Evolutionary conservation across 805 yeast species (phyloP).

Genomic region (Pichia cabralensis): DNA sequence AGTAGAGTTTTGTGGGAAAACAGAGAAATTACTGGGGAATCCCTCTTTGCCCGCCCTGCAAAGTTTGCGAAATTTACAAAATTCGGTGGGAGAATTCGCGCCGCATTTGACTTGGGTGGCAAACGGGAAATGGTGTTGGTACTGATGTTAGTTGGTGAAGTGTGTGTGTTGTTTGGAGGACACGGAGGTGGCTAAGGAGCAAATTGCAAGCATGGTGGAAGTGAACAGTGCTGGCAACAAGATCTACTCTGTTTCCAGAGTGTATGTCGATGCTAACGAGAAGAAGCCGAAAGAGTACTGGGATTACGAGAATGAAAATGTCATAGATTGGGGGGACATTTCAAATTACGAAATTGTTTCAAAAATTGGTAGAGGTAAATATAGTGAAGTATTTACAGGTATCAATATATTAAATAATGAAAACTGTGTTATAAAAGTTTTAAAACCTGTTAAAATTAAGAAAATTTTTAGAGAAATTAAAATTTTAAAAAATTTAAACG

Average conservation of each 20-base stretch:
- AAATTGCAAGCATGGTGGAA: neutral
- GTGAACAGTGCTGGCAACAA: neutral
- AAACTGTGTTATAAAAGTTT: constrained; percentile 77
- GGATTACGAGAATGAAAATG: constrained; percentile 63
- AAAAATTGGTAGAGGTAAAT: constrained; percentile 87
- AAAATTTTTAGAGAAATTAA: constrained; percentile 87
- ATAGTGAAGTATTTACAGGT: constrained; percentile 89
- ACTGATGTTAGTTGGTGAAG: too few species aligned
- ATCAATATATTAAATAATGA: constrained; percentile 50
- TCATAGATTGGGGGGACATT: constrained; percentile 71
- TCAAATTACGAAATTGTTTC: constrained; percentile 76
- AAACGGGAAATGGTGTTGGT: too few species aligned
- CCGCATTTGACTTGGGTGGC: too few species aligned
- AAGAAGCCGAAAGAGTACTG: constrained; percentile 73
- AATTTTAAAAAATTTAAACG: constrained; percentile 73
- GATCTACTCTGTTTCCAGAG: constrained; percentile 40
- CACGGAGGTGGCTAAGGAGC: too few species aligned
- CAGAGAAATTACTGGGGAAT: too few species aligned
- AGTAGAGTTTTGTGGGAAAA: too few species aligned
- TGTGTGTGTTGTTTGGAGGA: too few species aligned
- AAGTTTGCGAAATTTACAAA: too few species aligned
- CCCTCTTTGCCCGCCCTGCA: too few species aligned
- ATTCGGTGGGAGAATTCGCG: too few species aligned
- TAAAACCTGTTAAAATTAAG: constrained; percentile 88
- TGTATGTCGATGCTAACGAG: constrained; percentile 72